These are phyloP conservation scores for Thielaviopsis musarum DNA, from an alignment of 2,329 filamentous ascomycete genomes.

Conservation along the genomic window DNA sequence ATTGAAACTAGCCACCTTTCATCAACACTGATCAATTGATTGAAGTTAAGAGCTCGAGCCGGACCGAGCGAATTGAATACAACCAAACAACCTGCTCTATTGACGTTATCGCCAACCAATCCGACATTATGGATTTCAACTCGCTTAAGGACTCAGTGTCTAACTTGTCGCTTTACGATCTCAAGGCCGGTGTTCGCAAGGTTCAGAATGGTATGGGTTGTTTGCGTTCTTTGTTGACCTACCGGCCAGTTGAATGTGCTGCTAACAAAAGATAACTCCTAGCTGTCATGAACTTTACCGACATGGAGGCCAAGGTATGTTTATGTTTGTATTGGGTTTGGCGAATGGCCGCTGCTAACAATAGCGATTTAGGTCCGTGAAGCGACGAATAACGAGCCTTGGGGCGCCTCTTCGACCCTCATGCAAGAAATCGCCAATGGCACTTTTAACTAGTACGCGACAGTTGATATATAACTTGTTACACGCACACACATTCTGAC, in stretches of 20 bases:
- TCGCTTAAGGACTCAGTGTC: constrained; percentile 72
- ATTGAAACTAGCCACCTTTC: too few relatives aligned
- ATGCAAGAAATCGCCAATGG: constrained; percentile 98
- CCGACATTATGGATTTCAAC: constrained; percentile 60
- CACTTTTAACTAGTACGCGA: constrained; percentile 86
- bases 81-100: too few relatives aligned
- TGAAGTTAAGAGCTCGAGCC: too few relatives aligned
- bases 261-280: constrained; percentile 17
- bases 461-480: background rate
- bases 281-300: constrained; percentile 97
- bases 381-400: constrained; percentile 97
- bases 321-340: background rate
- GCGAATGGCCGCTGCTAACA: background rate
- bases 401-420: constrained; percentile 66
- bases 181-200: constrained; percentile 89
- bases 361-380: constrained; percentile 56
- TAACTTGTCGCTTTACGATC: constrained; percentile 84
- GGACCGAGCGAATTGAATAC: too few relatives aligned
- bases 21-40: too few relatives aligned
- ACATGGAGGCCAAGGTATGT: constrained; percentile 61
- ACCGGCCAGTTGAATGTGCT: background rate
- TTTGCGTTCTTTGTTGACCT: background rate
- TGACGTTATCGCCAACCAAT: background rate
- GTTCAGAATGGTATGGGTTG: constrained; percentile 69
- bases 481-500: background rate